Evolutionary conservation across 2,329 filamentous ascomycete genomes (phyloP), one percentile per base, ranked within the genome.

Genomic region (Beauveria asiatica): DNA sequence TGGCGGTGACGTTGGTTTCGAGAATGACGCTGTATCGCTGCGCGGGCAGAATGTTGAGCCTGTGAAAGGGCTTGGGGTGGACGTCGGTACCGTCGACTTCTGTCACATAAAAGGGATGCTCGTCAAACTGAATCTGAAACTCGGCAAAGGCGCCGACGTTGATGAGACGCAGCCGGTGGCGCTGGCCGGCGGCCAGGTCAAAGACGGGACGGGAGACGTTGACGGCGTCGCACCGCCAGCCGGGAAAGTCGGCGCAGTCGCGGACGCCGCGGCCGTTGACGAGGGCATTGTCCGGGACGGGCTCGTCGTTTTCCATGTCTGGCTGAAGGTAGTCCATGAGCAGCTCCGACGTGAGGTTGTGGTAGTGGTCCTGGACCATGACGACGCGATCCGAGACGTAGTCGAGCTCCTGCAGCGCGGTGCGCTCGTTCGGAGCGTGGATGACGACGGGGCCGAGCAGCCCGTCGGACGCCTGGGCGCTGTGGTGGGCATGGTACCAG

Each of bases 321-420:
- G 76, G 74, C 1, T 70, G 78, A 45, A 88, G 78, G 62, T 86
- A 85, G 19, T 79, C 73, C 68, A 79, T 77, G 3, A 84, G 67
- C 0, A 85, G 72, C 44, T 75, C 72, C 0, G 72, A 74, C 1
- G 78, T 79, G 10, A 76, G 69, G 52, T 86, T 82, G 65, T 90
- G 86, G 61, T 91, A 90, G 77, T 88, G 88, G 66, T 91, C 88
- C 19, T 84, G 85, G n/a, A 91, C 72, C 63, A 88, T 87, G 19
- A 90, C 68, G 0, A 87, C 76, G 37, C 85, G 73, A 63, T 90
- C 87, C 0, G 69, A 69, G 9, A 63, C 66, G 46, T 73, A 74
- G 1, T 64, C 62, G 5, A 72, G 56, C 42, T 64, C 48, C n/a
- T 72, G 68, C 19, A 68, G 61, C 1, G 61, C 61, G 1, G 62